Evolutionary conservation across 192 early-diverging fungal genomes (phyloP), one percentile per base, ranked within the genome.

Genomic region (Dissophora ornata): DNA sequence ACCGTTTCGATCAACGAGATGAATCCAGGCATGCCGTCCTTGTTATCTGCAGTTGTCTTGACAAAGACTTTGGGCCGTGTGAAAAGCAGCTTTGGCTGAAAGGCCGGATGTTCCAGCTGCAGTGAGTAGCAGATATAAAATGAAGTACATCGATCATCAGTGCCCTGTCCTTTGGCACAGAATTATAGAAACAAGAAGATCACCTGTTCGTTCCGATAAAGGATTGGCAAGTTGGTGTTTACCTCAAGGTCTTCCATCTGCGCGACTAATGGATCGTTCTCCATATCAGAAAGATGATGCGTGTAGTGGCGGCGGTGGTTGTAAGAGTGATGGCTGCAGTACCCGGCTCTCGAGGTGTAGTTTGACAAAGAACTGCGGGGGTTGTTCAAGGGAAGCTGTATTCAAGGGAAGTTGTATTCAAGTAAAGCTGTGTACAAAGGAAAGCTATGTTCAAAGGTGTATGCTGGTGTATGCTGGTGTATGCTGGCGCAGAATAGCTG

Each of bases 31-130:
- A 92, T 88, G 40, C 82, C 85, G 58, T 89, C 88, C 28, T 81
- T 83, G 60, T 67, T 81, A 71, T 88, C 79, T 12, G 77, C 61
- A 12, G 88, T 85, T 10, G 88, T 89, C 49, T 92, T 88, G 56
- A 92, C 84, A 60, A 85, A 92, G 8, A 92, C 91, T 36, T 91
- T 92, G 62, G 89, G 85, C 57, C 87, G 87, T 2, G 87, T 87
- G 52, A 86, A 91, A 24, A 92, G 71, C n/a, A 92, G 69, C 29
- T 62, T 58, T 44, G 60, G 65, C 47, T 80, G 65, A 47, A 50
- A 16, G 21, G 60, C 38, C 0, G 66, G 46, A 3, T 62, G 50
- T 1, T 63, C 63, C n/a, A 67, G 33, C 71, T 74, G 26, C 7
- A 38, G 36, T 38, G 36, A 38, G 36, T 13, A 38, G 36, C 36